Percentiles rank a stretch among this genome's conserved stretches.
Conservation (phyloP, 2,329 filamentous ascomycete genomes). For the Ophiostoma tasmaniense region DNA sequence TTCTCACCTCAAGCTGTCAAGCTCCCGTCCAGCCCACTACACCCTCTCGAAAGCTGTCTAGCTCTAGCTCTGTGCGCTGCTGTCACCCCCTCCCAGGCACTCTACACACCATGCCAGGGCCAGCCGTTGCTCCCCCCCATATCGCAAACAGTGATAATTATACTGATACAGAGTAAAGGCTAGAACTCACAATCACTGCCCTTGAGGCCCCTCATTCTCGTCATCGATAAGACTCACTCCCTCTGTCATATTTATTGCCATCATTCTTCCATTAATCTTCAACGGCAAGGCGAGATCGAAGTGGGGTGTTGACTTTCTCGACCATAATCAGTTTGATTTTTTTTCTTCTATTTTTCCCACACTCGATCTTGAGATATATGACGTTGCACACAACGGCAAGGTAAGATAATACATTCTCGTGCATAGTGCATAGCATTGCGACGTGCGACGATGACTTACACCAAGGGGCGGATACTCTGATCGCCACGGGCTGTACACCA, state of each 20-base stretch:
- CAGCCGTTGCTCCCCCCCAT: not conserved
- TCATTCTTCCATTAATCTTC: not conserved
- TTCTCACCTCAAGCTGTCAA: not conserved
- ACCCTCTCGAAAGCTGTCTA: not conserved
- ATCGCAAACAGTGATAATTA: not conserved
- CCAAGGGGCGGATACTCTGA: slow-evolving; percentile 2
- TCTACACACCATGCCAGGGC: slow-evolving; percentile 7
- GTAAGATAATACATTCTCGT: not conserved
- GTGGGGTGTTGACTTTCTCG: not conserved
- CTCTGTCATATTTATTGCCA: not conserved
- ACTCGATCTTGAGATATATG: not conserved
- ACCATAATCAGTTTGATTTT: not conserved
- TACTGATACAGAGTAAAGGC: not conserved
- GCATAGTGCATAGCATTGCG: not conserved
- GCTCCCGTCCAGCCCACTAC: not conserved
- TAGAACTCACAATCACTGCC: not conserved
- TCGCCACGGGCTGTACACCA: not conserved
- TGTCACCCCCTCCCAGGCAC: not conserved
- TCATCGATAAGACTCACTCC: not conserved
- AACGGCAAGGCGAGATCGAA: not conserved
- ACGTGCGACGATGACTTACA: slow-evolving; percentile 3
- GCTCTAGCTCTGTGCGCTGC: slow-evolving; percentile 2
- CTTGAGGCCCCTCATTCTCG: not conserved
- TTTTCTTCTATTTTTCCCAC: not conserved
- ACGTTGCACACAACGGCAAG: not conserved